Percentiles rank a stretch among this genome's conserved stretches.
phyloP scores from a whole-genome alignment of 2,329 filamentous ascomycete genomes.

The Botrytis medusae region DNA sequence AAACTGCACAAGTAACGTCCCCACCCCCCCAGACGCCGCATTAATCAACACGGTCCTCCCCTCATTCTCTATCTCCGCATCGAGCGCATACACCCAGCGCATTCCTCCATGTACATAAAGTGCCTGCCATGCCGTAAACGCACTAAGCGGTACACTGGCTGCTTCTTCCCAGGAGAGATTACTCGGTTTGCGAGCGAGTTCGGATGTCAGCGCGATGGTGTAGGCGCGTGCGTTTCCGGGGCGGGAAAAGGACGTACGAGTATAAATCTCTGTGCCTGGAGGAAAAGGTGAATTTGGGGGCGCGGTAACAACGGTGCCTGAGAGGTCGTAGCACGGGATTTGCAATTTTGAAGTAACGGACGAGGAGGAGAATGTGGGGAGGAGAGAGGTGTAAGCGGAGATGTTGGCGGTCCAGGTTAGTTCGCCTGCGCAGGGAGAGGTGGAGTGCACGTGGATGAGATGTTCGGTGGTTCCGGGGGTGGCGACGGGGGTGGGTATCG shows the following conservation, averaged over 20 bases:
- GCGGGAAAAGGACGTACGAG: neutral
- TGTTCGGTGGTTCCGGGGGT: neutral
- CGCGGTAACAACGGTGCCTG: neutral
- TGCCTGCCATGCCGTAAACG: constrained; percentile 20
- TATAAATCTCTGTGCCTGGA: neutral
- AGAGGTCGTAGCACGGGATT: constrained; percentile 15
- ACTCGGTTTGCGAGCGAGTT: neutral
- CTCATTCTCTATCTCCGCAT: neutral
- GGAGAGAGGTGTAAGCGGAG: neutral
- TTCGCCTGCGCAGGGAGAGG: constrained; percentile 14
- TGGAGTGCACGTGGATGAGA: constrained; percentile 7
- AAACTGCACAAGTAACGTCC: neutral
- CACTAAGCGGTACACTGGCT: constrained; percentile 7
- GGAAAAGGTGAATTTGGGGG: neutral
- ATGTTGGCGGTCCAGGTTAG: constrained; percentile 8
- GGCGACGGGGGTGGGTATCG: neutral
- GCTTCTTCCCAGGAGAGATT: constrained; percentile 14
- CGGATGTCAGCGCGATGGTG: neutral
- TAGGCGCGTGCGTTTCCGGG: constrained; percentile 17
- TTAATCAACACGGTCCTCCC: neutral
- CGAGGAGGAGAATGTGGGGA: neutral
- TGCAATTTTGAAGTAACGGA: neutral
- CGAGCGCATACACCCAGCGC: neutral
- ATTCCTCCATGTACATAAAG: constrained; percentile 10
- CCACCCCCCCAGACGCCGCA: constrained; percentile 13